Conservation (phyloP, 2,329 filamentous ascomycete species). For the Phialocephala sp. region DNA sequence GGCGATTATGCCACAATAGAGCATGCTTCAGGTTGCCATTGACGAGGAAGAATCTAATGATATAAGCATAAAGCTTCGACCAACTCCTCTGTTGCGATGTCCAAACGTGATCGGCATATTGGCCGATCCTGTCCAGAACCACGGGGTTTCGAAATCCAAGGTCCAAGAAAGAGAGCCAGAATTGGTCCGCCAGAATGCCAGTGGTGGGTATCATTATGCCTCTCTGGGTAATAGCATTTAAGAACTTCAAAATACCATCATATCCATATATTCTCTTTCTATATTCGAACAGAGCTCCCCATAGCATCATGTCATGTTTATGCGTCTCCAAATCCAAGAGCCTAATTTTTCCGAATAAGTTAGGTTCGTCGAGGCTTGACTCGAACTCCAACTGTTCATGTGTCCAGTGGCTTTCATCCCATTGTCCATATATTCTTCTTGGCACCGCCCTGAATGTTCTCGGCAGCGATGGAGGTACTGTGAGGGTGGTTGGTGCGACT, state of each 20-base stretch:
- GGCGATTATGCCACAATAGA: conserved; percentile 39
- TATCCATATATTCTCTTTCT: conserved; percentile 48
- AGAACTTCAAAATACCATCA: conserved; percentile 50
- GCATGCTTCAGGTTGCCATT: conserved; percentile 29
- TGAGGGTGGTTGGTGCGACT: neutral
- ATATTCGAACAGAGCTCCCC: conserved; percentile 49
- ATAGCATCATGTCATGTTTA: conserved; percentile 44
- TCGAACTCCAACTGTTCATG: conserved; percentile 40
- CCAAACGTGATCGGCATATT: conserved; percentile 50
- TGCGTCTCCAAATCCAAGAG: conserved; percentile 43
- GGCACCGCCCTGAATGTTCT: neutral
- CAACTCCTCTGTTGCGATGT: conserved; percentile 45
- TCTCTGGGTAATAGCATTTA: conserved; percentile 46
- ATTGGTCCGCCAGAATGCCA: conserved; percentile 45
- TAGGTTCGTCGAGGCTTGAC: conserved; percentile 36
- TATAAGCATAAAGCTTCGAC: conserved; percentile 48
- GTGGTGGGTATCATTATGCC: conserved; percentile 47
- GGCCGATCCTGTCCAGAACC: conserved; percentile 46
- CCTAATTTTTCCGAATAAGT: conserved; percentile 22
- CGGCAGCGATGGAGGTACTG: neutral
- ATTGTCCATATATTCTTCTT: conserved; percentile 11
- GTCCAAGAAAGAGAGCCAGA: conserved; percentile 54
- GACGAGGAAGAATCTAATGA: conserved; percentile 50
- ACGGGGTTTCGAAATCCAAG: conserved; percentile 42
- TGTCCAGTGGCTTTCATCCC: conserved; percentile 28